phyloP scores from a whole-genome alignment of 495 filamentous ascomycete species.

The Daldinia concentrica region DNA sequence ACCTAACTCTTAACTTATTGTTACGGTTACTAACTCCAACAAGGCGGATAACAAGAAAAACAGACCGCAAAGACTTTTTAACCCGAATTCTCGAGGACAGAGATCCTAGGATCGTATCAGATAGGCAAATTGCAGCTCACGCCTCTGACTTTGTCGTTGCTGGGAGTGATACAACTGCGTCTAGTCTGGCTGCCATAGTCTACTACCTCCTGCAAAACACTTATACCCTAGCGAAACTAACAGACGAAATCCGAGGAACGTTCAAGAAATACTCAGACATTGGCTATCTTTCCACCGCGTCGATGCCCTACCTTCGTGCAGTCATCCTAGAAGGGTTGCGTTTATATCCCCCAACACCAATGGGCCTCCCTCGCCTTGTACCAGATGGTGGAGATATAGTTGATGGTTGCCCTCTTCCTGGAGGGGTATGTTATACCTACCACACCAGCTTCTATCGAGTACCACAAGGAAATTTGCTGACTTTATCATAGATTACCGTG shows the following conservation, averaged over 20 bases:
- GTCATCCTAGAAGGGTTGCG: constrained; percentile 58
- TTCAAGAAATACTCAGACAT: constrained; percentile 52
- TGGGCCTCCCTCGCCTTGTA: constrained; percentile 43
- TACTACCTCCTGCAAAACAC: constrained; percentile 52
- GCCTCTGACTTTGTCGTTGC: constrained; percentile 48
- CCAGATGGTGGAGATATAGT: constrained; percentile 46
- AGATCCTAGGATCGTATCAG: constrained; percentile 31
- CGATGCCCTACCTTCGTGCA: constrained; percentile 52
- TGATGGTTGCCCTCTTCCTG: constrained; percentile 48
- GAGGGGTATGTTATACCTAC: constrained; percentile 47
- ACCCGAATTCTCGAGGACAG: constrained; percentile 31
- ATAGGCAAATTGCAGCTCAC: constrained; percentile 40
- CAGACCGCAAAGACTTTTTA: constrained; percentile 38
- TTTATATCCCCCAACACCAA: constrained; percentile 43
- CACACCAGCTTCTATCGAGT: background rate
- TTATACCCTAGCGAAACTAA: constrained; percentile 43
- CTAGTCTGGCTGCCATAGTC: constrained; percentile 48
- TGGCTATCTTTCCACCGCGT: constrained; percentile 27
- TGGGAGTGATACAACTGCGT: constrained; percentile 61
- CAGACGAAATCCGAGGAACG: constrained; percentile 51
- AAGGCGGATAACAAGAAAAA: constrained; percentile 25
- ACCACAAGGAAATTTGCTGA: background rate
- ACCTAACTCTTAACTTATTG: too few relatives aligned
- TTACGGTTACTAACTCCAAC: background rate
- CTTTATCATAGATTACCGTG: constrained; percentile 45